Evolutionary conservation across 2,329 filamentous ascomycete genomes (phyloP).

Genomic region (Cercospora zeina): DNA sequence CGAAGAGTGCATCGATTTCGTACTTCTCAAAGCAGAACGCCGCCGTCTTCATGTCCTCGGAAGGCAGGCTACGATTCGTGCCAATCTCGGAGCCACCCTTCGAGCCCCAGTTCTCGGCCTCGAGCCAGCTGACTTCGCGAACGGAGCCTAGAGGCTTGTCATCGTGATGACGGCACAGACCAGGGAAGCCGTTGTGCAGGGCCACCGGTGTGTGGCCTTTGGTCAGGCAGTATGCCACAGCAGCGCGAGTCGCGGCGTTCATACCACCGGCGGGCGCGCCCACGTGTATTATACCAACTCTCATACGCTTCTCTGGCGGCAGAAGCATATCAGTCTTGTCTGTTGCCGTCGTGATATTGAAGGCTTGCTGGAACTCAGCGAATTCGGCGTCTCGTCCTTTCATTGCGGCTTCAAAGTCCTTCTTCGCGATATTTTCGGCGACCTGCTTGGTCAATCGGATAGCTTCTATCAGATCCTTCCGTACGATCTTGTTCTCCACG

Average conservation of each 20-base stretch:
- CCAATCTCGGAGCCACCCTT: conserved; percentile 97
- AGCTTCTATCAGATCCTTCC: conserved; percentile 84
- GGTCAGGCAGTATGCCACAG: conserved; percentile 87
- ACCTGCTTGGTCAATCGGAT: conserved; percentile 85
- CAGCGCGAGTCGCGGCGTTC: conserved; percentile 93
- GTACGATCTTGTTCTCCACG: conserved; percentile 94
- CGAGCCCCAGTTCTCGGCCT: conserved; percentile 92
- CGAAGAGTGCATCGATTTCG: conserved; percentile 86
- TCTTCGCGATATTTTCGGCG: conserved; percentile 74
- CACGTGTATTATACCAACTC: conserved; percentile 93
- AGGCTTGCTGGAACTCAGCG: conserved; percentile 85
- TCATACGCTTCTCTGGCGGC: conserved; percentile 77
- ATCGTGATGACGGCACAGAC: conserved; percentile 83
- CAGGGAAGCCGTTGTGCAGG: conserved; percentile 95
- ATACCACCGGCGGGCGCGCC: conserved; percentile 96
- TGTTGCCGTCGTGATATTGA: conserved; percentile 85
- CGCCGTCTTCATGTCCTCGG: conserved; percentile 79
- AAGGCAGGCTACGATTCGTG: conserved; percentile 90
- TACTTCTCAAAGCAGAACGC: conserved; percentile 82
- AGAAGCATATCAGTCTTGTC: conserved; percentile 69
- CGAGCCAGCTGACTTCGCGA: conserved; percentile 84
- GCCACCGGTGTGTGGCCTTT: conserved; percentile 90
- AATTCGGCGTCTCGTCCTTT: conserved; percentile 87
- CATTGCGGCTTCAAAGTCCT: conserved; percentile 88
- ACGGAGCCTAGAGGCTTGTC: conserved; percentile 82